Evolutionary conservation across 108 stramenopile species (phyloP).

Genomic region (Cyclotella atomus): DNA sequence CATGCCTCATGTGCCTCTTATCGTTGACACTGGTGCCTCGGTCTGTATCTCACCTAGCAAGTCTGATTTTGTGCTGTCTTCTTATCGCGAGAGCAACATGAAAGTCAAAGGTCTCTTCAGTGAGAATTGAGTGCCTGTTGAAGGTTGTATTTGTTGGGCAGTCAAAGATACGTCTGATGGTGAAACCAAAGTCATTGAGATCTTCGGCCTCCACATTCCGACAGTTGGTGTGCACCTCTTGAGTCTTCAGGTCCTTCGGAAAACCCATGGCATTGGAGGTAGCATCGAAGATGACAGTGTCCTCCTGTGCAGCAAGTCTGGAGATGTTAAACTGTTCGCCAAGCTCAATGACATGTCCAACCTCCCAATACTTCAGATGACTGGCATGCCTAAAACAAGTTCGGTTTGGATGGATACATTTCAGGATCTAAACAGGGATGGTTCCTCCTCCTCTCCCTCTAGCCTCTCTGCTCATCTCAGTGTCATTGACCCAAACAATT

Average conservation of each 20-base stretch:
- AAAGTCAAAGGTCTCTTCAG: conserved; percentile 17
- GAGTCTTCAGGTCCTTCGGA: conserved; percentile 25
- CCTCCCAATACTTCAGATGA: too few species aligned
- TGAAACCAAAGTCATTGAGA: background rate
- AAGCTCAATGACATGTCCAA: background rate
- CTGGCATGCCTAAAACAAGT: too few species aligned
- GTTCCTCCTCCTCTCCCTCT: too few species aligned
- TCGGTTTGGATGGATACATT: too few species aligned
- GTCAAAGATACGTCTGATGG: background rate
- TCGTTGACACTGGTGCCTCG: conserved; percentile 38
- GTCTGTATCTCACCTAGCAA: conserved; percentile 25
- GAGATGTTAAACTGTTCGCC: background rate
- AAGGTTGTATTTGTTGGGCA: conserved; percentile 19
- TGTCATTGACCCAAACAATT: conserved; percentile 27
- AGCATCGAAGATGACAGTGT: too few species aligned
- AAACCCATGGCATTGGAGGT: background rate
- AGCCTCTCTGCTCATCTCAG: background rate
- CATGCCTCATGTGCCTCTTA: conserved; percentile 5
- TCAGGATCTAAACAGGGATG: too few species aligned
- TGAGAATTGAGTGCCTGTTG: conserved; percentile 14
- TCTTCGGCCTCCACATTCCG: conserved; percentile 20
- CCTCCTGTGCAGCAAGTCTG: too few species aligned
- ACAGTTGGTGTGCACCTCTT: conserved; percentile 4
- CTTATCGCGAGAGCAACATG: conserved; percentile 12
- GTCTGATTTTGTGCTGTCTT: conserved; percentile 7